These are phyloP conservation scores for Mucor racemosus DNA, from an alignment of 371 early-diverging fungal genomes.

Conservation along the genomic window DNA sequence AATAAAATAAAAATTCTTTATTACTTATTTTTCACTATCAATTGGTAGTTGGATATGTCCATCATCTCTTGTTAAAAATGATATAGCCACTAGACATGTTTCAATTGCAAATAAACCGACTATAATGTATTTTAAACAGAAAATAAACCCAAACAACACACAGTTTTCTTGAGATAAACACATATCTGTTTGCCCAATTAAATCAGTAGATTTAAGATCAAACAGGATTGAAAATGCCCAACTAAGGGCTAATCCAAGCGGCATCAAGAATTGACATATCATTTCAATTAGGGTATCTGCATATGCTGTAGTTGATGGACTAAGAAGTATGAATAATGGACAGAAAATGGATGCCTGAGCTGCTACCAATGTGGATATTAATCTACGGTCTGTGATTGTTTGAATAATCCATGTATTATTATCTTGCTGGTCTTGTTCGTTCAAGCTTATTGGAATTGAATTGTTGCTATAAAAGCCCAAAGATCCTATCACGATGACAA, in stretches of 20 bases:
- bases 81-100: conserved; percentile 21
- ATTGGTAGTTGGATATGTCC: conserved; percentile 18
- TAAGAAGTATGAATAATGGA: conserved; percentile 28
- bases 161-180: conserved; percentile 23
- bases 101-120: conserved; percentile 36
- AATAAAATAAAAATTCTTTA: conserved; percentile 3
- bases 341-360: conserved; percentile 41
- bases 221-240: conserved; percentile 50
- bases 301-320: not conserved
- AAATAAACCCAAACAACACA: conserved; percentile 26
- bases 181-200: conserved; percentile 13
- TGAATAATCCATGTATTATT: conserved; percentile 22
- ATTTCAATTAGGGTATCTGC: conserved; percentile 15
- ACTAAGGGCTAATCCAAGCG: conserved; percentile 47
- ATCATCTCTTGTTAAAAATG: not conserved
- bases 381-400: conserved; percentile 33
- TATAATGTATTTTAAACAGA: conserved; percentile 36
- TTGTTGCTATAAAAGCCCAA: conserved; percentile 35
- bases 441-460: conserved; percentile 17
- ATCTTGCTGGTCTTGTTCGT: not conserved
- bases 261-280: conserved; percentile 44
- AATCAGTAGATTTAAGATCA: conserved; percentile 36
- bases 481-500: conserved; percentile 33
- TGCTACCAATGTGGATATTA: conserved; percentile 39
- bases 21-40: conserved; percentile 4